Evolutionary conservation across 805 yeast genomes (phyloP).

Genomic region (Blastobotrys attinorum): DNA sequence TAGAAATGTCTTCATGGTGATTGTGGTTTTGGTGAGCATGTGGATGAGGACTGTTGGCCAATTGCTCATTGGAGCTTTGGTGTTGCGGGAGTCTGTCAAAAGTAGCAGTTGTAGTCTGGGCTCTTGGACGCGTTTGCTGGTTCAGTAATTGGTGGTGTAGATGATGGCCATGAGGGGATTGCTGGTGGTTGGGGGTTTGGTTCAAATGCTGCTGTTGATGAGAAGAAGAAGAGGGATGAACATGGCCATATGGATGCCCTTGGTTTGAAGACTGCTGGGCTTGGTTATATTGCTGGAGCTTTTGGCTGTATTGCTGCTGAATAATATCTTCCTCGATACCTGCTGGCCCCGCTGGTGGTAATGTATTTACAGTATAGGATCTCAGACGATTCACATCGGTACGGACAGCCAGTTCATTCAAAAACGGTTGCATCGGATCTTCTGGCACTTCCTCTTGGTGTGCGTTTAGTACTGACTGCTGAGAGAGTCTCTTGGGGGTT

Average conservation of each 20-base stretch:
- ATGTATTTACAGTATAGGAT: conserved; percentile 24
- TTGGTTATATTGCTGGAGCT: conserved; percentile 13
- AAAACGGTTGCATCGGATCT: conserved; percentile 26
- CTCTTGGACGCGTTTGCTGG: conserved; percentile 10
- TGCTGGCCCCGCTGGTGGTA: conserved; percentile 15
- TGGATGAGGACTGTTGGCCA: conserved; percentile 35
- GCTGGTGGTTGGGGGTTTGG: too few species aligned
- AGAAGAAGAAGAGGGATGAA: too few species aligned
- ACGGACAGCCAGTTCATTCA: conserved; percentile 24
- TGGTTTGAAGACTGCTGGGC: conserved; percentile 19
- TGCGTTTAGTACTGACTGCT: background rate
- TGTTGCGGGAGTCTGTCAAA: conserved; percentile 9
- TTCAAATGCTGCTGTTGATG: conserved; percentile 10
- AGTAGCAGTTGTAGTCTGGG: conserved; percentile 15
- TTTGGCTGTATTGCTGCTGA: conserved; percentile 9
- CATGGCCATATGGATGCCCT: too few species aligned
- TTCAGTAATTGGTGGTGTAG: background rate
- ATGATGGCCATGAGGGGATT: too few species aligned
- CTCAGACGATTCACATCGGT: conserved; percentile 27
- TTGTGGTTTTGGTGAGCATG: too few species aligned
- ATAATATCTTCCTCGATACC: conserved; percentile 10
- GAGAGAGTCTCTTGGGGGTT: conserved; percentile 13
- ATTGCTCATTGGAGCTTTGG: conserved; percentile 3
- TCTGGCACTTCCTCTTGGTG: conserved; percentile 1
- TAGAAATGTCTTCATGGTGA: conserved; percentile 48